Conservation (phyloP, 2,329 filamentous ascomycete genomes). For the Capronia epimyces region DNA sequence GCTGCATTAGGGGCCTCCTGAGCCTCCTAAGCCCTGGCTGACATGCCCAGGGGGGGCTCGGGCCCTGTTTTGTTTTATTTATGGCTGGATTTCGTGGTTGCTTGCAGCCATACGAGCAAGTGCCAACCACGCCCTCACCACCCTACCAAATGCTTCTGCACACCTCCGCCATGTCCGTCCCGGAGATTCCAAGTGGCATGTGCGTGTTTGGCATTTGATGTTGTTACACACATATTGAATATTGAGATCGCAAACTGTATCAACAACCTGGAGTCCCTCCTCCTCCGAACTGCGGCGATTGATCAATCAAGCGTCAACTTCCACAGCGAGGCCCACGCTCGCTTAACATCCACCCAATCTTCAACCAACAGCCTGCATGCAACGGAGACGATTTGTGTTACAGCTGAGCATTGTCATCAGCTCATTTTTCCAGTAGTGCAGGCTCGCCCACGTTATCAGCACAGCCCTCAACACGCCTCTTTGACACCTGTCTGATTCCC, state of each 20-base stretch:
- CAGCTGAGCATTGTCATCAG: slow-evolving; percentile 5
- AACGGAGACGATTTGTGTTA: slow-evolving; percentile 14
- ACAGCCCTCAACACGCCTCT: neutral
- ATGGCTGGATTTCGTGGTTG: neutral
- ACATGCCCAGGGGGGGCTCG: neutral
- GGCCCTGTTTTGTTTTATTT: neutral
- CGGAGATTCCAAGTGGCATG: slow-evolving; percentile 14
- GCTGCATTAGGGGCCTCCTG: too few species aligned
- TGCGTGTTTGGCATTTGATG: slow-evolving; percentile 2
- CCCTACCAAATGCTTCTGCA: neutral
- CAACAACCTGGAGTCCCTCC: neutral
- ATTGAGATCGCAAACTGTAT: neutral
- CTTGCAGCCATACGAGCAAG: too few species aligned
- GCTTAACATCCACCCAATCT: slow-evolving; percentile 11
- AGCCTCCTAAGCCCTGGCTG: too few species aligned
- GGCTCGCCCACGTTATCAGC: neutral
- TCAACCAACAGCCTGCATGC: slow-evolving; percentile 7
- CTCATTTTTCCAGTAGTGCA: neutral
- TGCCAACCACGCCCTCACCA: too few species aligned
- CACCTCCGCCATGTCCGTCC: neutral
- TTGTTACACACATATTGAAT: neutral
- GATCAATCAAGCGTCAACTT: neutral
- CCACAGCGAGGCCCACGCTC: slow-evolving; percentile 18
- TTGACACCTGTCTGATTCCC: neutral
- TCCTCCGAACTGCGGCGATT: neutral